Conservation (phyloP, 2,329 filamentous ascomycete species). For the Curvularia verruculosa region DNA sequence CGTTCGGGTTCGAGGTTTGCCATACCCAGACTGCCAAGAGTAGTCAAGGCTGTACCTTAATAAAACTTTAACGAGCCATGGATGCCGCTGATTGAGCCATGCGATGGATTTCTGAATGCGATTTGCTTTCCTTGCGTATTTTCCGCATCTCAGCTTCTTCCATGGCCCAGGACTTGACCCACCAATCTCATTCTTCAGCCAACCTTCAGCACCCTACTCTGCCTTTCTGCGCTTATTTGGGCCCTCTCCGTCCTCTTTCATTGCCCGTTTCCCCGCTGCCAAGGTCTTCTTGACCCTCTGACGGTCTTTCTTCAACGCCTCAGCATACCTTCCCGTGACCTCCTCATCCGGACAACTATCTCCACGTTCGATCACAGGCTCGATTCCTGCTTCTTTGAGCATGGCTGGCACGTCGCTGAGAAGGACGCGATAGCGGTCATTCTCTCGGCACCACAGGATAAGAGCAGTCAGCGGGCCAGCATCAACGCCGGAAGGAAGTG, state of each 20-base stretch:
- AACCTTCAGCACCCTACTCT: neutral
- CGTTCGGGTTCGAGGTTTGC: neutral
- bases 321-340: conserved; percentile 1
- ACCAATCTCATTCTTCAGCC: neutral
- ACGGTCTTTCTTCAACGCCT: conserved; percentile 20
- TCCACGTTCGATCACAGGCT: conserved; percentile 14
- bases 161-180: neutral
- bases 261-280: conserved; percentile 1
- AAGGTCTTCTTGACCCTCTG: conserved; percentile 2
- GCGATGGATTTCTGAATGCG: no score
- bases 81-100: neutral
- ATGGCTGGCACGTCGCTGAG: conserved; percentile 18
- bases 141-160: neutral
- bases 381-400: conserved; percentile 11
- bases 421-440: conserved; percentile 3
- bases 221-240: conserved; percentile 11
- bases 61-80: no score
- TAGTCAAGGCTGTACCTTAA: neutral
- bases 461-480: conserved; percentile 26
- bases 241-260: neutral
- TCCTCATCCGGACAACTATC: conserved; percentile 19
- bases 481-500: conserved; percentile 20
- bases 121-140: neutral
- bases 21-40: neutral
- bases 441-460: conserved; percentile 19